Evolutionary conservation across 768 basidiomycete genomes (phyloP), one percentile per base, ranked within the genome.

Genomic region (Amyloporia xantha): DNA sequence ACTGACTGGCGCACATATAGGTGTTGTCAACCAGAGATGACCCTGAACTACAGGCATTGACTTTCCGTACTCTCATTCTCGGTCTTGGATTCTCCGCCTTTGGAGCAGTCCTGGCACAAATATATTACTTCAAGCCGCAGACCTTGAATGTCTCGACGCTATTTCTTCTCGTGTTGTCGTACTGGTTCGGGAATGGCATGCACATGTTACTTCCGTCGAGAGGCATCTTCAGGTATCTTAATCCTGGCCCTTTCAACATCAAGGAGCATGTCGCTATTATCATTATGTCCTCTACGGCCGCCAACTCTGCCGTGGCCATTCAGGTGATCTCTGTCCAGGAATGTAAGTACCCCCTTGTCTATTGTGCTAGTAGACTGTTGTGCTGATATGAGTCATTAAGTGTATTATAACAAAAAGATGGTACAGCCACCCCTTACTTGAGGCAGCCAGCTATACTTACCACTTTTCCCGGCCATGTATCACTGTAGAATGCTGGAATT

Each of bases 21-120:
- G 68, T 71, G 38, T 50, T 71, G 49, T 60, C 63, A 12, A 58
- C 59, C n/a, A n/a, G n/a, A n/a, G n/a, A n/a, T n/a, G n/a, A n/a
- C n/a, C n/a, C n/a, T n/a, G n/a, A n/a, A n/a, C 2, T 65, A 37
- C 75, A 70, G 0, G 63, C 68, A 0, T 72, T 74, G 52, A 80
- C 78, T 0, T 78, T 81, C 62, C 65, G 79, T 12, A 73, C 77
- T 58, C 74, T 75, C 70, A 70, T 80, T 60, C 66, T 80, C 2
- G 74, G 74, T 37, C 55, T 78, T 15, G 78, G 77, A 11, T 66
- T 80, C 15, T 71, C 76, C 5, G 74, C 75, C 52, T 81, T 81
- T 56, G 77, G 77, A 30, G 60, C 60, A 2, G 63, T 67, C 15
- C 54, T 66, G 37, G 66, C 66, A 4, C 67, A 64, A 47, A 61